Evolutionary conservation across 2,329 filamentous ascomycete species (phyloP).

Genomic region (Knufia petricola): DNA sequence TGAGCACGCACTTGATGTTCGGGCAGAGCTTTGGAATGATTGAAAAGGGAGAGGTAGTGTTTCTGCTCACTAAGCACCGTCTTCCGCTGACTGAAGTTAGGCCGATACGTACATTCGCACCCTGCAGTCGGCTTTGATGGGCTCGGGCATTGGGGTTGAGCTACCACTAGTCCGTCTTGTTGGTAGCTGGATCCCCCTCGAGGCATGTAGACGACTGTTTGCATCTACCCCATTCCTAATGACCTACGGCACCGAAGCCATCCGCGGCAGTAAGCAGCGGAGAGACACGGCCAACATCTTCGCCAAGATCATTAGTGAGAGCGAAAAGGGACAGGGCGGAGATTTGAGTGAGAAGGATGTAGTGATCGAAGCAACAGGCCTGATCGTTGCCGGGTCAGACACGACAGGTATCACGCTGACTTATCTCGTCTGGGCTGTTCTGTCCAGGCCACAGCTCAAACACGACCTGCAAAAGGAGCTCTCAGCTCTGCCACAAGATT

Average conservation of each 20-base stretch:
- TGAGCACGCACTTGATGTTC: constrained; percentile 46
- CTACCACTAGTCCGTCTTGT: not conserved
- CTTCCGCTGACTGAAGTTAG: too few species aligned
- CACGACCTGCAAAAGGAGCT: constrained; percentile 6
- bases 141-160: not conserved
- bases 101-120: not conserved
- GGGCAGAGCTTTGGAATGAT: constrained; percentile 20
- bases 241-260: not conserved
- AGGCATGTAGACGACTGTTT: not conserved
- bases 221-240: not conserved
- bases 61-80: too few species aligned
- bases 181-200: not conserved
- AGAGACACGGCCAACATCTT: constrained; percentile 2
- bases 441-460: not conserved
- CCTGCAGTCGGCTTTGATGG: not conserved
- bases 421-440: constrained; percentile 8
- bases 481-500: not conserved
- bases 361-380: constrained; percentile 31
- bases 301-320: not conserved
- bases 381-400: constrained; percentile 44
- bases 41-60: not conserved
- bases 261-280: not conserved
- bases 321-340: constrained; percentile 24
- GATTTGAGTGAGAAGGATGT: constrained; percentile 26
- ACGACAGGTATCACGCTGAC: constrained; percentile 25